These are phyloP conservation scores for Sphaerulina musiva DNA, from an alignment of 2,329 filamentous ascomycete genomes.

Conservation along the genomic window DNA sequence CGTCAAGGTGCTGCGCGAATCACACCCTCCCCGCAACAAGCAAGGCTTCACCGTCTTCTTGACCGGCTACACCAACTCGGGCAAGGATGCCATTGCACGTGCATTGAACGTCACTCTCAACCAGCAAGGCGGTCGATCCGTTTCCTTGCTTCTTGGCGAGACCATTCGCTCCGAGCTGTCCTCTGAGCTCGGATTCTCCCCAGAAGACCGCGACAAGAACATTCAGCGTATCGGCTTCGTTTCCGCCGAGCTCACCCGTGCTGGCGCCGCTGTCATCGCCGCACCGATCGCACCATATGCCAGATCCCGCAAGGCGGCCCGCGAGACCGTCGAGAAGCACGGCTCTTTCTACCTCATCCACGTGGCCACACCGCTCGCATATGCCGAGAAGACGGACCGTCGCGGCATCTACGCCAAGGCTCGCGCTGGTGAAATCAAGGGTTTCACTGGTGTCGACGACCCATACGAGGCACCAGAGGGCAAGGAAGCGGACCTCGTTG, in stretches of 20 bases:
- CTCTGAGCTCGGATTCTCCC: conserved; percentile 89
- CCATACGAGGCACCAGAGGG: conserved; percentile 82
- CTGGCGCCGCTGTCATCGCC: conserved; percentile 90
- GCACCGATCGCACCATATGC: conserved; percentile 95
- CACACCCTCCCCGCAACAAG: conserved; percentile 79
- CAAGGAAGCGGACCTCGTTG: conserved; percentile 75
- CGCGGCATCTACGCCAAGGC: conserved; percentile 81
- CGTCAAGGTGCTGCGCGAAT: conserved; percentile 90
- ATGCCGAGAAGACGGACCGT: conserved; percentile 93
- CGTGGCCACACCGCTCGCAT: conserved; percentile 85
- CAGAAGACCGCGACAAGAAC: conserved; percentile 88
- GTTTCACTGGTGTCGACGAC: conserved; percentile 96
- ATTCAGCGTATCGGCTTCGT: conserved; percentile 95
- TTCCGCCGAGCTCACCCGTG: conserved; percentile 84
- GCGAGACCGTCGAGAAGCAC: conserved; percentile 77
- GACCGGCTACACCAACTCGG: conserved; percentile 91
- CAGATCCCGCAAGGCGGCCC: conserved; percentile 65
- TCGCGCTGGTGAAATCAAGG: conserved; percentile 84
- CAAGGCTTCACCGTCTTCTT: conserved; percentile 99
- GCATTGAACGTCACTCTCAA: conserved; percentile 95
- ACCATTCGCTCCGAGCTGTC: conserved; percentile 90
- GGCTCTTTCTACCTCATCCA: conserved; percentile 94
- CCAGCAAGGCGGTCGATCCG: conserved; percentile 92
- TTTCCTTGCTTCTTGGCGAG: conserved; percentile 90
- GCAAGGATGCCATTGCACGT: conserved; percentile 93